Evolutionary conservation across 176 grass and related monocot species (phyloP).

Genomic region (Areca catechu): DNA sequence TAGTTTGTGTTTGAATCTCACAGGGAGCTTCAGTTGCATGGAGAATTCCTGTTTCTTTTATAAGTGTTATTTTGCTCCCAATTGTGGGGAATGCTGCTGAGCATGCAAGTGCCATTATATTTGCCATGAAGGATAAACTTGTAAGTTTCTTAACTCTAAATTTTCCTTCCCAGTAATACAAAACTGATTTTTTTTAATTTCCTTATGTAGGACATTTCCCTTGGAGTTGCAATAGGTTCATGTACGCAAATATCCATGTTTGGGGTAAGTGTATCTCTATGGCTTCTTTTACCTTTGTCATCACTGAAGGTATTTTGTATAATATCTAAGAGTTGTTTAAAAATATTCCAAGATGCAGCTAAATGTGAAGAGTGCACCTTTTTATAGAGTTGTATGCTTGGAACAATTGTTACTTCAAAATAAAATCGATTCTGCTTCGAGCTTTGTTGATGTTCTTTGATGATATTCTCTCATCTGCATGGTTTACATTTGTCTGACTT

Average conservation of each 20-base stretch:
- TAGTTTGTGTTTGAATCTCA: constrained; percentile 8
- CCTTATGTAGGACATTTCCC: constrained; percentile 49
- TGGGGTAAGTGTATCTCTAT: constrained; percentile 32
- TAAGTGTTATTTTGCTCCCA: constrained; percentile 77
- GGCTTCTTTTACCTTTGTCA: too few species aligned
- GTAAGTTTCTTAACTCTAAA: constrained; percentile 20
- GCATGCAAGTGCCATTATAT: constrained; percentile 67
- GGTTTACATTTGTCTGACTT: too few species aligned
- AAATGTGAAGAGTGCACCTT: too few species aligned
- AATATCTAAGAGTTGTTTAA: too few species aligned
- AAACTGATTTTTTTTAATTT: neutral
- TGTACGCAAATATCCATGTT: constrained; percentile 89
- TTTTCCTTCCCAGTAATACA: neutral
- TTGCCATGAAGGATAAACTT: constrained; percentile 80
- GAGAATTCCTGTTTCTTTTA: constrained; percentile 61
- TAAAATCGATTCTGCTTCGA: too few species aligned
- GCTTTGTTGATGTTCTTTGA: too few species aligned
- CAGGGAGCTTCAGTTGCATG: constrained; percentile 54
- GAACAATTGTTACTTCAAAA: too few species aligned
- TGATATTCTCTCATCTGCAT: too few species aligned
- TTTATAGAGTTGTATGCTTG: too few species aligned
- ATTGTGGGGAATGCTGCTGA: constrained; percentile 78
- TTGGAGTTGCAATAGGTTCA: constrained; percentile 70
- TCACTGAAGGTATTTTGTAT: too few species aligned
- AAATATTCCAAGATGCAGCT: too few species aligned